These are phyloP conservation scores for Linnemannia schmuckeri DNA, from an alignment of 192 early-diverging fungal genomes.

Conservation along the genomic window DNA sequence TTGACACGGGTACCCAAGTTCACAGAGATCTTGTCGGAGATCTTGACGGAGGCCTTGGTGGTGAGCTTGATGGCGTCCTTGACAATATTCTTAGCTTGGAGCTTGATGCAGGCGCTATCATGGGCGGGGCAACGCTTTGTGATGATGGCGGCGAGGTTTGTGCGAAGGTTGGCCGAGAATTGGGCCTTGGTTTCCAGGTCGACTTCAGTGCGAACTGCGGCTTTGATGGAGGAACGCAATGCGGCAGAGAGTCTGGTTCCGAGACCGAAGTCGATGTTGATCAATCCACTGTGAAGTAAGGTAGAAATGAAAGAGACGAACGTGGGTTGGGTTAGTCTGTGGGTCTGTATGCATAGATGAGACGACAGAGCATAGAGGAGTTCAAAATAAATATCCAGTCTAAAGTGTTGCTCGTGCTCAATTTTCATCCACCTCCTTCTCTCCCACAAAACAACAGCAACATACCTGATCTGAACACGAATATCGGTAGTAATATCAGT, in stretches of 20 bases:
- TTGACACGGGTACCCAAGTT: background rate
- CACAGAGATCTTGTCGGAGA: background rate
- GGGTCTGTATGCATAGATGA: background rate
- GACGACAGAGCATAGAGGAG: background rate
- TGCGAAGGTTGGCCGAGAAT: background rate
- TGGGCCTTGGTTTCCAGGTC: background rate
- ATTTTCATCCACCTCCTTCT: background rate
- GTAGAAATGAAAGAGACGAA: background rate
- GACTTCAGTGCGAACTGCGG: background rate
- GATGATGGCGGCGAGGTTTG: background rate
- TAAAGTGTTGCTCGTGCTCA: background rate
- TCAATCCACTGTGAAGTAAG: background rate
- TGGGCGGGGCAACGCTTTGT: background rate
- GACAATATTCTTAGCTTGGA: conserved; percentile 6
- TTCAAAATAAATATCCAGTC: background rate
- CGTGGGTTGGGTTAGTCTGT: background rate
- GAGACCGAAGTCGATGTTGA: background rate
- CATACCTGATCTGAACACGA: background rate
- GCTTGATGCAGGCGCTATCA: background rate
- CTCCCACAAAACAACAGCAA: background rate
- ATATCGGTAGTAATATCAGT: background rate
- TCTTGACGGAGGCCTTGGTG: background rate
- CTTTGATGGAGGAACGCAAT: background rate
- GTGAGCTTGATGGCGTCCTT: background rate
- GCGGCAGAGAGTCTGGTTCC: background rate